phyloP scores from a whole-genome alignment of 345 rosid genomes.

The Dipteronia sinensis region DNA sequence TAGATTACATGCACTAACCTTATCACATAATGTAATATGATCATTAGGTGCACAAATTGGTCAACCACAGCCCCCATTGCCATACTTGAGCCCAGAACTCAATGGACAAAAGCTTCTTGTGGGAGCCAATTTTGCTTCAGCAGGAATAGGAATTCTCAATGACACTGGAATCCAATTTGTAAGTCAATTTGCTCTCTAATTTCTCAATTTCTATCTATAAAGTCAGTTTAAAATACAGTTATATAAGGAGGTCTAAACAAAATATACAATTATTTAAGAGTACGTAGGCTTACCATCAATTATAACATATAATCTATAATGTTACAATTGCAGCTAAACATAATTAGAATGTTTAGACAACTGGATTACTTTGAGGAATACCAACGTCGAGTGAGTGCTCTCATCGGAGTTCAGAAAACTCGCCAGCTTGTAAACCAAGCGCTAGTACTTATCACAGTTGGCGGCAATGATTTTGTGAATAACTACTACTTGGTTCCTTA shows the following conservation, averaged over 20 bases:
- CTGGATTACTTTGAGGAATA: slow-evolving; percentile 60
- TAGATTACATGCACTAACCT: neutral
- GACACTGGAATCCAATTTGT: slow-evolving; percentile 72
- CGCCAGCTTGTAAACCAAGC: slow-evolving; percentile 50
- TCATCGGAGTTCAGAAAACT: slow-evolving; percentile 48
- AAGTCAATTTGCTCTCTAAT: slow-evolving; percentile 12
- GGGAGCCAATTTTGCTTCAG: slow-evolving; percentile 94
- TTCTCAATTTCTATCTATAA: neutral
- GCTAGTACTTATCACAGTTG: slow-evolving; percentile 51
- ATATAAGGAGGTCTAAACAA: neutral
- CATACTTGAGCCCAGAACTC: slow-evolving; percentile 73
- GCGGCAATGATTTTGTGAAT: slow-evolving; percentile 71
- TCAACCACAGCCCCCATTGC: slow-evolving; percentile 52
- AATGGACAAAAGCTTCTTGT: slow-evolving; percentile 51
- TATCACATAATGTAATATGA: neutral
- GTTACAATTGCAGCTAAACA: slow-evolving; percentile 48
- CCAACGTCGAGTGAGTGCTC: slow-evolving; percentile 47
- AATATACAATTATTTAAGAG: neutral
- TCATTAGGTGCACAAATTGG: slow-evolving; percentile 58
- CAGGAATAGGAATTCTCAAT: slow-evolving; percentile 76
- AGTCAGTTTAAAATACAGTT: neutral
- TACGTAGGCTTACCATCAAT: neutral
- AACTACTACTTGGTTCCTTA: slow-evolving; percentile 54
- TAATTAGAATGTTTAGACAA: slow-evolving; percentile 65
- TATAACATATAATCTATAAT: neutral